phyloP scores from a whole-genome alignment of 2,329 filamentous ascomycete genomes.

The Fusarium stilboides region DNA sequence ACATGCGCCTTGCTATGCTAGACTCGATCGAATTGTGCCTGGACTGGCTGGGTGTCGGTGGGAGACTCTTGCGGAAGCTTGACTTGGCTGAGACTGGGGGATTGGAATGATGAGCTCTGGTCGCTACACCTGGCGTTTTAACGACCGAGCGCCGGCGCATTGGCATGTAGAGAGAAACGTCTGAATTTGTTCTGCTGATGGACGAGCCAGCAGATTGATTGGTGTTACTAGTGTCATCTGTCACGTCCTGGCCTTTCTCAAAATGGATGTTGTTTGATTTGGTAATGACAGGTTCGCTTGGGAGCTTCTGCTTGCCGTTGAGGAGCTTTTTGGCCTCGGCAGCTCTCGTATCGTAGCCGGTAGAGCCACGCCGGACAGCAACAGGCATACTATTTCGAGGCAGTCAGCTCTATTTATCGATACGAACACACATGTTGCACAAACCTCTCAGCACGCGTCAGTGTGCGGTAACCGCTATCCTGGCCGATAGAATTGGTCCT shows the following conservation, averaged over 20 bases:
- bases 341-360: conserved; percentile 39
- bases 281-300: conserved; percentile 31
- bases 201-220: conserved; percentile 38
- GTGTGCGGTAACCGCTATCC: conserved; percentile 33
- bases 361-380: conserved; percentile 29
- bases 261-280: conserved; percentile 26
- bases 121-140: conserved; percentile 66
- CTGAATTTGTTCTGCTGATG: conserved; percentile 59
- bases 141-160: conserved; percentile 64
- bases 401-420: conserved; percentile 41
- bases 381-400: conserved; percentile 37
- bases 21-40: conserved; percentile 59
- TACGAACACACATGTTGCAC: conserved; percentile 25
- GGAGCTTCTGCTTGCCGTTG: conserved; percentile 31
- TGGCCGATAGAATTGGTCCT: conserved; percentile 35
- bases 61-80: conserved; percentile 58
- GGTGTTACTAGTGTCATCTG: conserved; percentile 42
- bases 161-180: conserved; percentile 64
- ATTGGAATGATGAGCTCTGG: conserved; percentile 54
- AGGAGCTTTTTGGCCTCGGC: conserved; percentile 37
- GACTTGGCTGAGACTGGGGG: conserved; percentile 48
- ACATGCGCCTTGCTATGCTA: conserved; percentile 52
- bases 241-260: conserved; percentile 40
- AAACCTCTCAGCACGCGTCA: conserved; percentile 46
- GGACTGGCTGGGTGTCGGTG: conserved; percentile 57